These are phyloP conservation scores for Exophiala alcalophila DNA, from an alignment of 2,329 filamentous ascomycete genomes.

Conservation along the genomic window DNA sequence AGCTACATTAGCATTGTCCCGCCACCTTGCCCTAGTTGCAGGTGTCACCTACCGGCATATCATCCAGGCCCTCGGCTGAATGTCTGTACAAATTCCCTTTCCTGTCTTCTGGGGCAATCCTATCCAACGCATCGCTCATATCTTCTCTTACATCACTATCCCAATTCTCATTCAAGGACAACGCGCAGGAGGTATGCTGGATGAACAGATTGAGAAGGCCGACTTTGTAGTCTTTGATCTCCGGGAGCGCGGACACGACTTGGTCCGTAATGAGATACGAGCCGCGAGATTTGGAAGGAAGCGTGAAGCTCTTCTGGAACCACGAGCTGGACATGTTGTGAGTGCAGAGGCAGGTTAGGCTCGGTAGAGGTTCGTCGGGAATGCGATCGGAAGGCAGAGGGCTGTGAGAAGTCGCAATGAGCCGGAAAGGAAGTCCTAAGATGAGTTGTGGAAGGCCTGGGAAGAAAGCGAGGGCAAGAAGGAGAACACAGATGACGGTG, in stretches of 20 bases:
- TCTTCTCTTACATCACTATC: slow-evolving; percentile 82
- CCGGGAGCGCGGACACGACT: slow-evolving; percentile 68
- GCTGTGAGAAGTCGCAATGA: slow-evolving; percentile 20
- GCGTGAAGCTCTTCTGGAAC: slow-evolving; percentile 79
- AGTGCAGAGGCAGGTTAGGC: slow-evolving; percentile 2
- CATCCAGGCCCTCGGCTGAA: slow-evolving; percentile 80
- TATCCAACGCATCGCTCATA: slow-evolving; percentile 90
- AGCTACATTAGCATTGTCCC: slow-evolving; percentile 2
- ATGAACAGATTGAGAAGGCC: slow-evolving; percentile 86
- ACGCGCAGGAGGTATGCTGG: slow-evolving; percentile 89
- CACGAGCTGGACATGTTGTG: slow-evolving; percentile 50
- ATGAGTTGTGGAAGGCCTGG: slow-evolving; percentile 28
- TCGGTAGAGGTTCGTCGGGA: background rate
- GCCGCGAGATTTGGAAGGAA: slow-evolving; percentile 74
- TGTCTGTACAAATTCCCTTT: slow-evolving; percentile 79
- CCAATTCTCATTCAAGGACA: slow-evolving; percentile 91
- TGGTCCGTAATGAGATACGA: slow-evolving; percentile 85
- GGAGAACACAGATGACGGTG: slow-evolving; percentile 19
- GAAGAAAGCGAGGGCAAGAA: slow-evolving; percentile 25
- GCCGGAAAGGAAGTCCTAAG: slow-evolving; percentile 21
- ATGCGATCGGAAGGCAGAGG: slow-evolving; percentile 20
- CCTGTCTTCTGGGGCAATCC: slow-evolving; percentile 79
- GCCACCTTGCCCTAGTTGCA: background rate
- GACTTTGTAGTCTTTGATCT: slow-evolving; percentile 78
- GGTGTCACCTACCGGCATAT: slow-evolving; percentile 72